Evolutionary conservation across 2,329 filamentous ascomycete genomes (phyloP).

Genomic region (Epichloe coenophiala): DNA sequence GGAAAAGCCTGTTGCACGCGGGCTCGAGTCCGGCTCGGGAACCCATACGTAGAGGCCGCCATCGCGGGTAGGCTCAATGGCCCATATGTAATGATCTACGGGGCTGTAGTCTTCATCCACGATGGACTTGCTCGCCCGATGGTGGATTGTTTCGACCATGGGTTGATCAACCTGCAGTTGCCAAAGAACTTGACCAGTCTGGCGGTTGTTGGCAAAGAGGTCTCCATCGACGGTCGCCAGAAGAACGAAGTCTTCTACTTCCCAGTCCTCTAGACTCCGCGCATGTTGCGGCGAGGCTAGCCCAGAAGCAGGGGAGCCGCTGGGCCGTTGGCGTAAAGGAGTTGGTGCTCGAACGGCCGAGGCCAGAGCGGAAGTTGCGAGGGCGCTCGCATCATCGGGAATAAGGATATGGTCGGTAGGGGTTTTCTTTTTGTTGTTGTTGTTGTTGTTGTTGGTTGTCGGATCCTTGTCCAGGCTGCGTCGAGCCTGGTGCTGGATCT

Average conservation of each 20-base stretch:
- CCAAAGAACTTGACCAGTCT: slow-evolving; percentile 76
- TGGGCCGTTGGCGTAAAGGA: slow-evolving; percentile 48
- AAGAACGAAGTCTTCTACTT: slow-evolving; percentile 99
- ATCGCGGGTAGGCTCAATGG: slow-evolving; percentile 81
- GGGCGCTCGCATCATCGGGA: slow-evolving; percentile 75
- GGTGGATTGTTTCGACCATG: slow-evolving; percentile 82
- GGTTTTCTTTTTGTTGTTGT: slow-evolving; percentile 15
- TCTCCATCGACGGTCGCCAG: slow-evolving; percentile 99
- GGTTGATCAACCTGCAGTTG: slow-evolving; percentile 70
- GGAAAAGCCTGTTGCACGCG: slow-evolving; percentile 55
- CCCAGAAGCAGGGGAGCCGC: slow-evolving; percentile 46
- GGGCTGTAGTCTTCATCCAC: slow-evolving; percentile 45
- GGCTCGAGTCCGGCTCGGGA: slow-evolving; percentile 43
- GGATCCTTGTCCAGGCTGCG: slow-evolving; percentile 2
- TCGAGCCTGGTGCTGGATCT: slow-evolving; percentile 11
- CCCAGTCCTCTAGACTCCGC: slow-evolving; percentile 98
- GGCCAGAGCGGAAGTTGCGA: slow-evolving; percentile 96
- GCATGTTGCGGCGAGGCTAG: slow-evolving; percentile 77
- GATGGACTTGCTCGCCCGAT: slow-evolving; percentile 53
- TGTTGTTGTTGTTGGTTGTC: slow-evolving; percentile 1
- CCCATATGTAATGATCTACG: slow-evolving; percentile 85
- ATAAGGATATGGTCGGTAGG: slow-evolving; percentile 13
- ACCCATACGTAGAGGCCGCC: slow-evolving; percentile 80
- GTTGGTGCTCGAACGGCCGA: slow-evolving; percentile 85
- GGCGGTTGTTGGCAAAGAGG: slow-evolving; percentile 80